Base-by-base conservation (phyloP, 768 basidiomycete genomes). In the Calvatia gigantea region DNA sequence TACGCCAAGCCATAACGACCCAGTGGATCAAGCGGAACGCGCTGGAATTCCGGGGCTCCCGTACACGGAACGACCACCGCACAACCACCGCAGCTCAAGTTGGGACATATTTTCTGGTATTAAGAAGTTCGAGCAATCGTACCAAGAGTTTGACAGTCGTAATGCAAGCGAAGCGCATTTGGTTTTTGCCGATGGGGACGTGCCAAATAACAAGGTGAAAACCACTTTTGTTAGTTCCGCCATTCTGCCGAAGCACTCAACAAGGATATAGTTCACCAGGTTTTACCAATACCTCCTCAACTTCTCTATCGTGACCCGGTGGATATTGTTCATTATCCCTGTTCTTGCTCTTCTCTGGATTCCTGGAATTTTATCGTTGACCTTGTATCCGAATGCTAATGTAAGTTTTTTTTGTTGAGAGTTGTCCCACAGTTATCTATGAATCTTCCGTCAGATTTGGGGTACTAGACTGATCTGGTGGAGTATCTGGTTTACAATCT, bases 401-500 rank as follows among this genome's bases (percentile, higher is more conserved):
- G 81, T 88, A 59, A 31, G 79, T 73, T 7, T 27, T n/a, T 51
- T 27, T 38, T 51, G 38, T 11, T 49, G 29, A 17, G 15, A 21
- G 12, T 11, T 23, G 11, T 6, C 25, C 12, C 9, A 25, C 12
- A 17, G n/a, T 51, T 28, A 45, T 38, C 17, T 17, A 23, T 37
- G 41, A 47, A n/a, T 41, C 41, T 27, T 27, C 23, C 14, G 17
- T 9, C 54, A 83, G 79, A 70, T 86, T 9, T 87, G 83, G 82
- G 76, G 77, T 29, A 77, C 86, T 8, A 72, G 73, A 53, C 68
- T 89, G 43, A 51, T 88, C 5, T 91, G 83, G 82, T 94, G 90
- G 90, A 89, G 86, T 56, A 84, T 92, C 54, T 96, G 91, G 91
- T 71, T 94, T 27, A 81, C 78, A 35, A 82, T 94, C 29, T 72